A percentile compares a stretch with the other conserved stretches of the same genome.
These are phyloP conservation scores for Colletotrichum sp. DNA, from an alignment of 2,329 filamentous ascomycete species.

Conservation along the genomic window DNA sequence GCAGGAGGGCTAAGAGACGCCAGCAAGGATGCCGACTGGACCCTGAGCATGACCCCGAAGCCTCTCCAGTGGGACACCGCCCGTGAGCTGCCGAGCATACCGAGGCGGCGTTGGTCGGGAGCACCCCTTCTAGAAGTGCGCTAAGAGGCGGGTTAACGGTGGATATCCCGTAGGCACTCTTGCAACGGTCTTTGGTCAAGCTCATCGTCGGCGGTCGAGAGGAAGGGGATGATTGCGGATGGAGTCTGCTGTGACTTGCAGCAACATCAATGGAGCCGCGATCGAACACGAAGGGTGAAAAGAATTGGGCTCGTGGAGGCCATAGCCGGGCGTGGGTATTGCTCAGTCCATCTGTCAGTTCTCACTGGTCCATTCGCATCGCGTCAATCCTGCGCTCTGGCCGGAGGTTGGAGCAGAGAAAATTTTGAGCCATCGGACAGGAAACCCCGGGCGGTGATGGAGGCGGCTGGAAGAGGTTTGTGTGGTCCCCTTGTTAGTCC, in stretches of 20 bases:
- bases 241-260: not conserved
- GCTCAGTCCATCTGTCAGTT: not conserved
- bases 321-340: not conserved
- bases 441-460: not conserved
- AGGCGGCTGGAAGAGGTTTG: not conserved
- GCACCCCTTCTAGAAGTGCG: not conserved
- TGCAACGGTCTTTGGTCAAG: not conserved
- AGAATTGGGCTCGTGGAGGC: not conserved
- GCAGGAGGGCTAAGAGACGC: not conserved
- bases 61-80: constrained; percentile 6
- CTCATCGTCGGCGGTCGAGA: not conserved
- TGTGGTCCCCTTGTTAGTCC: not conserved
- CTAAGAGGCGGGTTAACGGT: not conserved
- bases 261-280: not conserved
- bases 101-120: not conserved
- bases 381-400: not conserved
- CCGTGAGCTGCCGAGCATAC: constrained; percentile 10
- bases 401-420: not conserved
- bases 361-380: not conserved
- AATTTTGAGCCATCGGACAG: not conserved
- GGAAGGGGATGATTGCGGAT: not conserved
- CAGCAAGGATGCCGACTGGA: not conserved
- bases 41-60: constrained; percentile 5
- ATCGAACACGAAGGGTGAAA: not conserved
- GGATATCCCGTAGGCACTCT: not conserved